These are phyloP conservation scores for Neoascochyta sp. DNA, from an alignment of 2,329 filamentous ascomycete species.

Conservation along the genomic window DNA sequence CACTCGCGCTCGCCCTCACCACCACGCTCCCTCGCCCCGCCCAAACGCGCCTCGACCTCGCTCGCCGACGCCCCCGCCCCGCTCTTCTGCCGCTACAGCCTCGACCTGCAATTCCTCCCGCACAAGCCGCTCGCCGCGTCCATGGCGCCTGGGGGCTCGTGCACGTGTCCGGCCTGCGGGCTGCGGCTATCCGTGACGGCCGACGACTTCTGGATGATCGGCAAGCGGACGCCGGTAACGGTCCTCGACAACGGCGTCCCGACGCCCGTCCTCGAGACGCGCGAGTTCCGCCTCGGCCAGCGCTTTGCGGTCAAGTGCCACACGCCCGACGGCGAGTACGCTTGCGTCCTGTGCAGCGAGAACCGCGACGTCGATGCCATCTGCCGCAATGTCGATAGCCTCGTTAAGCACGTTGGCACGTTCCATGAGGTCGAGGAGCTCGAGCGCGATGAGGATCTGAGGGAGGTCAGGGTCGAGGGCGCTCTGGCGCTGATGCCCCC, in stretches of 20 bases:
- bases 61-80: constrained; percentile 16
- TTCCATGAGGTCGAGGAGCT: constrained; percentile 34
- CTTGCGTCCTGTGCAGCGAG: constrained; percentile 35
- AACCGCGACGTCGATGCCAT: constrained; percentile 36
- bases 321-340: constrained; percentile 35
- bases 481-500: constrained; percentile 15
- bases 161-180: constrained; percentile 31
- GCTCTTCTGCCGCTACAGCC: constrained; percentile 36
- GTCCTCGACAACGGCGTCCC: constrained; percentile 25
- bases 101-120: constrained; percentile 31
- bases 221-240: constrained; percentile 30
- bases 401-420: constrained; percentile 37
- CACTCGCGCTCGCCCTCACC: constrained; percentile 16
- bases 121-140: constrained; percentile 27
- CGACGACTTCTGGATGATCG: constrained; percentile 40
- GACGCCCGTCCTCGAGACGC: constrained; percentile 33
- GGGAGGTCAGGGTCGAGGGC: constrained; percentile 23
- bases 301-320: constrained; percentile 40
- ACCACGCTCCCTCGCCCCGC: constrained; percentile 18
- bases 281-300: constrained; percentile 36
- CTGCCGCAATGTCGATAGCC: constrained; percentile 32
- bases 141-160: constrained; percentile 32
- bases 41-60: constrained; percentile 23
- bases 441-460: constrained; percentile 30
- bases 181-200: constrained; percentile 23